Percentiles rank a stretch among this genome's conserved stretches.
These are phyloP conservation scores for Aspergillus fischeri DNA, from an alignment of 2,329 filamentous ascomycete genomes.

Conservation along the genomic window DNA sequence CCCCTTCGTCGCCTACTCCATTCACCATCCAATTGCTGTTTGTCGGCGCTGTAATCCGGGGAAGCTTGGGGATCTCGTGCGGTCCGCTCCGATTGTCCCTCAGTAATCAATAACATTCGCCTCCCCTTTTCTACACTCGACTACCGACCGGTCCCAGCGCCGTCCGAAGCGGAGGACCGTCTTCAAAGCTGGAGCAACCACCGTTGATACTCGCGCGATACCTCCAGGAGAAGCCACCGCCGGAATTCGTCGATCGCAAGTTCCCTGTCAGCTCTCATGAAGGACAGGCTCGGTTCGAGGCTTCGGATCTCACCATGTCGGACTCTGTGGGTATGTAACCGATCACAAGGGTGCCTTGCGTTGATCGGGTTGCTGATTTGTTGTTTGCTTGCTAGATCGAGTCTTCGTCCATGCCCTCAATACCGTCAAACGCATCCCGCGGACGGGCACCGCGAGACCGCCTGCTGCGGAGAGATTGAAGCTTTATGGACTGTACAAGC, in stretches of 20 bases:
- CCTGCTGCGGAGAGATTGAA: constrained; percentile 79
- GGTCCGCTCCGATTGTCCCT: background rate
- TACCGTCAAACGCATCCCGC: constrained; percentile 95
- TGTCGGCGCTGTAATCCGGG: constrained; percentile 13
- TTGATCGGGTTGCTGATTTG: background rate
- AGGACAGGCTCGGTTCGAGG: constrained; percentile 18
- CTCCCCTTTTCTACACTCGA: background rate
- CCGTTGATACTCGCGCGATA: background rate
- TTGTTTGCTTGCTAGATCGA: constrained; percentile 63
- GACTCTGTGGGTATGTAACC: constrained; percentile 43
- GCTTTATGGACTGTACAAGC: constrained; percentile 97
- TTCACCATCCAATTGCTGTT: background rate
- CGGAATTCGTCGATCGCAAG: constrained; percentile 19
- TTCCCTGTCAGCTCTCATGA: constrained; percentile 31
- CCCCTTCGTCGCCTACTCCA: background rate
- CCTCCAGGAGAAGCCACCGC: constrained; percentile 27
- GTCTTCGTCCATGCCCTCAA: constrained; percentile 99
- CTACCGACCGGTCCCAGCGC: background rate
- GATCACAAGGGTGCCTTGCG: background rate
- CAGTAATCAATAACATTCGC: background rate
- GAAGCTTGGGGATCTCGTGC: constrained; percentile 7
- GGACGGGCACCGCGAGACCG: constrained; percentile 84
- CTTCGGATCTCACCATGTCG: constrained; percentile 36
- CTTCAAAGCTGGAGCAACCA: background rate
- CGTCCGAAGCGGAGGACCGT: background rate